Percentiles rank a stretch among this genome's conserved stretches.
phyloP scores from a whole-genome alignment of 768 basidiomycete genomes.

The Mycena rebaudengoi region DNA sequence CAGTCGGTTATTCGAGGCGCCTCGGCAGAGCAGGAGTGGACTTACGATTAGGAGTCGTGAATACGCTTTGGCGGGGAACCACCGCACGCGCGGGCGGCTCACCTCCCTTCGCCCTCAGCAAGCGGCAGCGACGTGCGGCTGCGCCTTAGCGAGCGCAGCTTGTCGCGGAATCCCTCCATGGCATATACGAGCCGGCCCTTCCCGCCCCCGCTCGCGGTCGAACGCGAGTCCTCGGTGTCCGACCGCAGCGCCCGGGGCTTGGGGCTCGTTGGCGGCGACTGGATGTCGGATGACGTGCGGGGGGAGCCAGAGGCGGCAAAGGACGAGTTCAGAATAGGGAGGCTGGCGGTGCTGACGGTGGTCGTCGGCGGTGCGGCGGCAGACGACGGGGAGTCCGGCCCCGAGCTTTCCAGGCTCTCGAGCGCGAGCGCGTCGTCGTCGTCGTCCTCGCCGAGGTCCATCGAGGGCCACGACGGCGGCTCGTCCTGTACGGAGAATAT shows the following conservation, averaged over 20 bases:
- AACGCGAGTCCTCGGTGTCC: constrained; percentile 20
- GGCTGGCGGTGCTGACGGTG: not conserved
- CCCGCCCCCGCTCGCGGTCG: not conserved
- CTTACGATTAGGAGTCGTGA: too few relatives aligned
- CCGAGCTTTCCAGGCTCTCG: constrained; percentile 24
- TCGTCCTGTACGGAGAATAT: constrained; percentile 92
- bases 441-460: constrained; percentile 26
- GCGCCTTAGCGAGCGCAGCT: constrained; percentile 23
- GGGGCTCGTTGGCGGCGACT: constrained; percentile 14
- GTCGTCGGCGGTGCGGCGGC: not conserved
- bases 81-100: not conserved
- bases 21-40: too few relatives aligned
- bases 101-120: constrained; percentile 7
- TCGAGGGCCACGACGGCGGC: constrained; percentile 83
- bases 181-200: constrained; percentile 17
- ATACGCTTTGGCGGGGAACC: too few relatives aligned
- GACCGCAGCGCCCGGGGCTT: constrained; percentile 8
- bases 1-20: too few relatives aligned
- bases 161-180: constrained; percentile 26
- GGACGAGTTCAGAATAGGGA: constrained; percentile 1
- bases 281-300: not conserved
- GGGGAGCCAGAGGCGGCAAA: not conserved
- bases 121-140: constrained; percentile 24
- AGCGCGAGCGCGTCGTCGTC: constrained; percentile 25
- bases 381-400: constrained; percentile 2